phyloP scores from a whole-genome alignment of 768 basidiomycete species.

The Panus rudis region DNA sequence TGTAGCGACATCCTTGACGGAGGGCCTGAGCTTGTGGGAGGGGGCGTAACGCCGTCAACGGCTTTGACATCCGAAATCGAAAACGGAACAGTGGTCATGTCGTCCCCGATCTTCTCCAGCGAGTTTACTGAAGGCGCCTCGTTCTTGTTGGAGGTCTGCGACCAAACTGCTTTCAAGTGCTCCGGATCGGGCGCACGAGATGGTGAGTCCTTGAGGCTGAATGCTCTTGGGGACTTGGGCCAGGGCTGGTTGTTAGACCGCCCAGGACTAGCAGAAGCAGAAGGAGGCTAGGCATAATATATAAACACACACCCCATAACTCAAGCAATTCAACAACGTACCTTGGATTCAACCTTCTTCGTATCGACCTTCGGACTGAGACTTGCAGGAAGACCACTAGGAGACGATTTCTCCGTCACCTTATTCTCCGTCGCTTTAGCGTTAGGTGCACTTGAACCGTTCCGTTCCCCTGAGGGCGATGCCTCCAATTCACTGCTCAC shows the following conservation, averaged over 20 bases:
- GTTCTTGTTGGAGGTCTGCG: constrained; percentile 68
- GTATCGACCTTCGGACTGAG: no score
- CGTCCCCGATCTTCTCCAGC: constrained; percentile 77
- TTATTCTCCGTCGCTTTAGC: background rate
- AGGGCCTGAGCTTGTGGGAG: constrained; percentile 46
- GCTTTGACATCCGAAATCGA: constrained; percentile 82
- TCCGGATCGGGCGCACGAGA: constrained; percentile 73
- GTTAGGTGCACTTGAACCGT: background rate
- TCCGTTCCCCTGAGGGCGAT: background rate
- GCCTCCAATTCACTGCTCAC: constrained; percentile 71
- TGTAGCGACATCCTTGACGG: constrained; percentile 74
- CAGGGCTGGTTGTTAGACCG: constrained; percentile 36
- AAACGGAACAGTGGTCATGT: constrained; percentile 72
- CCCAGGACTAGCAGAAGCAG: constrained; percentile 23
- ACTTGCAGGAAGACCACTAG: no score
- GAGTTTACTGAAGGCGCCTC: constrained; percentile 67
- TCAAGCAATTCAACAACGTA: no score
- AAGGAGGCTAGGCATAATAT: no score
- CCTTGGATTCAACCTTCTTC: no score
- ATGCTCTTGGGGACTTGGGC: constrained; percentile 41
- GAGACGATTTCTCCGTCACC: background rate
- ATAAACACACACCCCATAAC: no score
- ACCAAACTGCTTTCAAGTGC: constrained; percentile 81
- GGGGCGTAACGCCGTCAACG: constrained; percentile 77
- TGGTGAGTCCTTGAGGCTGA: constrained; percentile 61